These are phyloP conservation scores for Tetrahymena malaccensis DNA, from an alignment of 73 alveolate genomes.

Conservation along the genomic window DNA sequence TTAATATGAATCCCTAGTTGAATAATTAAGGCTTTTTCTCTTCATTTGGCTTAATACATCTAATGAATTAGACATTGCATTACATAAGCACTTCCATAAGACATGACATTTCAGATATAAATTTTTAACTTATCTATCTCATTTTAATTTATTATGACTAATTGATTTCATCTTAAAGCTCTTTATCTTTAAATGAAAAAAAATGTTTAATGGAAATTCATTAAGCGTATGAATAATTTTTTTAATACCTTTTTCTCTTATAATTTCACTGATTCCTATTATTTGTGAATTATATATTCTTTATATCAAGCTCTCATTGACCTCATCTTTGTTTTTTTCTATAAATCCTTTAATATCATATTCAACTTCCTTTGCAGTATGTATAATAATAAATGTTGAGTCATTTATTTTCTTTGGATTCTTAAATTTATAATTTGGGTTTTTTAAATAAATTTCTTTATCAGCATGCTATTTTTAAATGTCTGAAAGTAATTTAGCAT, in stretches of 20 bases:
- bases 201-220: background rate
- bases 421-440: conserved; percentile 4
- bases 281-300: background rate
- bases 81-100: conserved; percentile 65
- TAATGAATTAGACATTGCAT: conserved; percentile 88
- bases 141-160: conserved; percentile 42
- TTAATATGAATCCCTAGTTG: conserved; percentile 66
- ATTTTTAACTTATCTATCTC: conserved; percentile 47
- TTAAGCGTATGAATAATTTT: too few species aligned
- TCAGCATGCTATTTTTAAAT: conserved; percentile 9
- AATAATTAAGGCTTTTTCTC: conserved; percentile 51
- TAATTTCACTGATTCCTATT: background rate
- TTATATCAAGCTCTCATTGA: background rate
- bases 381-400: conserved; percentile 59
- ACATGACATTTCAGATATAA: conserved; percentile 72
- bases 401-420: conserved; percentile 27
- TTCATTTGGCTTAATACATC: conserved; percentile 94
- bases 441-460: background rate
- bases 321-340: conserved; percentile 87
- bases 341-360: conserved; percentile 72
- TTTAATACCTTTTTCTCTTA: conserved; percentile 44
- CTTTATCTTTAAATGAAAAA: background rate
- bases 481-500: conserved; percentile 12
- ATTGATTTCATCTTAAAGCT: background rate
- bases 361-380: conserved; percentile 84